Base-by-base conservation (phyloP, 2,329 filamentous ascomycete species). In the Hymenoscyphus linearis region DNA sequence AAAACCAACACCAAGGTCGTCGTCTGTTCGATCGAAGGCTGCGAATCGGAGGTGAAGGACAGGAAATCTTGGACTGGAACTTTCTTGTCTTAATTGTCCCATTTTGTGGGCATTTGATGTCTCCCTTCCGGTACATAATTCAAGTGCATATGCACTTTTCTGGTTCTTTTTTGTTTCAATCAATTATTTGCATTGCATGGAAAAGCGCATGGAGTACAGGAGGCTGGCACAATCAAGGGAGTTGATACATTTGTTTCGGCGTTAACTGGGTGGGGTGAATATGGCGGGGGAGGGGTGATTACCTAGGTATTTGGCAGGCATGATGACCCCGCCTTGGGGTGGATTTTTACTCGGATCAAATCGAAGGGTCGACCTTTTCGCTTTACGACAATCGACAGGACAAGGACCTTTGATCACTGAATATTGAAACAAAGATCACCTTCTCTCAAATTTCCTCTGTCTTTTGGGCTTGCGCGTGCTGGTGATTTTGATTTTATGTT, bases 21-120 rank as follows among this genome's bases (percentile, higher is more conserved):
- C 1, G 67, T 78, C 3, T 88, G 85, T 66, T 80, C 80, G 0
- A 84, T 87, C 0, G 82, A 85, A 0, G 79, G 75, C 36, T 88
- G 85, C 70, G 70, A 77, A 1, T 77, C 78, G 1, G 84, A 85
- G 36, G 80, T 85, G 2, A 75, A 74, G 16, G 68, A 70, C 18
- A 87, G 87, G 71, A 72, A 74, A 2, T 79, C 82, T 54, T 88
- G 85, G 85, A 79, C 87, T 16, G 85, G 85, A 12, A 79, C 87
- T 40, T 87, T 82, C 70, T 59, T 73, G 26, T 31, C 31, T 31
- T 74, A 61, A 64, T 26, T 18, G n/a, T 12, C 34, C n/a, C n/a
- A n/a, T n/a, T 31, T 57, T 6, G 22, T 26, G n/a, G 13, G 27
- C 25, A 12, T 34, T 53, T 16, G 6, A 1, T 22, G 10, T 50